Percentiles rank a stretch among this genome's conserved stretches.
Evolutionary conservation across 2,329 filamentous ascomycete genomes (phyloP).

Genomic region (Penicillium corylophilum): DNA sequence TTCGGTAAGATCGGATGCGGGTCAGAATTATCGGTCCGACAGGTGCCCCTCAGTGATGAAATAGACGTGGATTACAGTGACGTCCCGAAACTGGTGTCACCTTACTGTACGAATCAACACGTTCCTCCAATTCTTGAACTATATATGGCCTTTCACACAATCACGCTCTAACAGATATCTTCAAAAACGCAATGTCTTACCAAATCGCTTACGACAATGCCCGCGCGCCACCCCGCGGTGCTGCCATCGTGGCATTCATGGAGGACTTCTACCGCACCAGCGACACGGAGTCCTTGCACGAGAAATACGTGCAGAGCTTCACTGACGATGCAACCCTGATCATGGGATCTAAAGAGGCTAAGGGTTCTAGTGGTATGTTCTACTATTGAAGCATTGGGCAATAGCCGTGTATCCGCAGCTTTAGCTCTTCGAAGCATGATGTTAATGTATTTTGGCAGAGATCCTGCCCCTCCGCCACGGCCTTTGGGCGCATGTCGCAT

Average conservation of each 20-base stretch:
- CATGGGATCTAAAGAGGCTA: constrained; percentile 38
- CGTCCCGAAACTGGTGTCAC: too few species aligned
- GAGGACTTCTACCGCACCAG: constrained; percentile 38
- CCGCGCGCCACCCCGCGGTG: constrained; percentile 26
- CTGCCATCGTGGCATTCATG: constrained; percentile 33
- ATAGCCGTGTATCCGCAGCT: neutral
- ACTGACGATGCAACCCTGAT: constrained; percentile 38
- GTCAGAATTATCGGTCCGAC: constrained; percentile 14
- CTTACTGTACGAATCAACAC: too few species aligned
- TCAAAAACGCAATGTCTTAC: constrained; percentile 32
- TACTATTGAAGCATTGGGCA: neutral
- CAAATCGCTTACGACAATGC: constrained; percentile 27
- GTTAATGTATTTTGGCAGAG: constrained; percentile 18
- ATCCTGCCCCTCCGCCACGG: constrained; percentile 35
- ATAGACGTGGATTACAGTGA: neutral
- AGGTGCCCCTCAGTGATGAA: constrained; percentile 15
- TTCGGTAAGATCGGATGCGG: constrained; percentile 22
- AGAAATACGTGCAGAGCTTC: constrained; percentile 36
- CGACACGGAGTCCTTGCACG: constrained; percentile 36
- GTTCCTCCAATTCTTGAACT: neutral
- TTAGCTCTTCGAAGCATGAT: neutral
- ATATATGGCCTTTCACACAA: neutral
- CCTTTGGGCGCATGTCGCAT: constrained; percentile 38
- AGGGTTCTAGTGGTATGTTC: constrained; percentile 31
- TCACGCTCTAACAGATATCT: neutral